These are phyloP conservation scores for Boletus semigastroideus DNA, from an alignment of 1,284 basidiomycete species.

Conservation along the genomic window DNA sequence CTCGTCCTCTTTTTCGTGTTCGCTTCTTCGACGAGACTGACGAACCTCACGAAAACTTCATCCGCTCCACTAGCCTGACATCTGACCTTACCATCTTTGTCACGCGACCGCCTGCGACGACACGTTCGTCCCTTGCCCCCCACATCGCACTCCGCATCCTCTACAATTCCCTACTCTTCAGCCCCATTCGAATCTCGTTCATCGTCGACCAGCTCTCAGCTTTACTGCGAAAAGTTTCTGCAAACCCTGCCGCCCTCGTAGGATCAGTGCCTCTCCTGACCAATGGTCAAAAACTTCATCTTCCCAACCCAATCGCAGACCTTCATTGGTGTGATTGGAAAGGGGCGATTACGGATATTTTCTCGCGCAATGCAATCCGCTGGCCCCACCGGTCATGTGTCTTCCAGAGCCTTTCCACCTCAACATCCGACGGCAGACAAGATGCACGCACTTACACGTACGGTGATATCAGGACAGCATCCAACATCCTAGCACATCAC, in stretches of 20 bases:
- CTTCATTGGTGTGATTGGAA: conserved; percentile 98
- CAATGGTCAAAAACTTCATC: conserved; percentile 61
- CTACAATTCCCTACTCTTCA: conserved; percentile 96
- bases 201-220: conserved; percentile 87
- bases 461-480: conserved; percentile 77
- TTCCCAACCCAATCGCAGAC: conserved; percentile 88
- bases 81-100: conserved; percentile 91
- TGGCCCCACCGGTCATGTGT: conserved; percentile 84
- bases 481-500: conserved; percentile 91
- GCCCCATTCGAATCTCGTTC: conserved; percentile 70
- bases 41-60: conserved; percentile 69
- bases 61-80: conserved; percentile 78
- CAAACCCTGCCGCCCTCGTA: conserved; percentile 59
- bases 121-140: conserved; percentile 72
- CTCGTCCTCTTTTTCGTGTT: conserved; percentile 82
- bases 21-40: conserved; percentile 95
- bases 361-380: conserved; percentile 77
- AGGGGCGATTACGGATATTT: conserved; percentile 94
- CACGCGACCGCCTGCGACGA: conserved; percentile 64
- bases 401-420: conserved; percentile 68
- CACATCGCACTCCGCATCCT: conserved; percentile 82
- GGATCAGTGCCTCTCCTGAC: conserved; percentile 85
- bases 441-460: conserved; percentile 75
- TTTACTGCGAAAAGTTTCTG: conserved; percentile 74
- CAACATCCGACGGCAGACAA: conserved; percentile 45